These are phyloP conservation scores for Thamnidium elegans DNA, from an alignment of 192 early-diverging fungal species.

Conservation along the genomic window DNA sequence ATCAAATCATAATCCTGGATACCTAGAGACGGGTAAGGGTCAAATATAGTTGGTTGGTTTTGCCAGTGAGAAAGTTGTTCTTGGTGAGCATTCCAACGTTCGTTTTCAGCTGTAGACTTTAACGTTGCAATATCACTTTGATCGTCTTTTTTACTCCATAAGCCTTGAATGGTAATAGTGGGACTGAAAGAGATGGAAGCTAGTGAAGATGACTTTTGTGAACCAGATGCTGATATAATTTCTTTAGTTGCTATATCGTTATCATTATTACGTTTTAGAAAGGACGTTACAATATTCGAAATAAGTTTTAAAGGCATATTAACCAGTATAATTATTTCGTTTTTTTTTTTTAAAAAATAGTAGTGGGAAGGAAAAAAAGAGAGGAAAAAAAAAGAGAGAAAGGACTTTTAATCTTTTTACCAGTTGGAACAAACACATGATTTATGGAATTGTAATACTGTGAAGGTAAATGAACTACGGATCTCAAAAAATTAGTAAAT, in stretches of 20 bases:
- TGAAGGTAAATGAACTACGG: too few species aligned
- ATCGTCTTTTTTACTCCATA: slow-evolving; percentile 15
- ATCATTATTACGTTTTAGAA: slow-evolving; percentile 9
- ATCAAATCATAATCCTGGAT: slow-evolving; percentile 44
- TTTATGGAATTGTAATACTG: too few species aligned
- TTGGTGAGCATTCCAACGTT: slow-evolving; percentile 14
- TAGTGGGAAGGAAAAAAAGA: neutral
- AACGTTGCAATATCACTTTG: neutral
- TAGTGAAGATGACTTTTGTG: neutral
- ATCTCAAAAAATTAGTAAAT: too few species aligned
- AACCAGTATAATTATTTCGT: neutral
- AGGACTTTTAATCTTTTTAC: neutral
- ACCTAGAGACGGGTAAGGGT: slow-evolving; percentile 18
- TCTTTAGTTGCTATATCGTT: neutral
- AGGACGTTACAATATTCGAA: slow-evolving; percentile 10
- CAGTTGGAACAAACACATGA: too few species aligned
- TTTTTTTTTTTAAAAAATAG: slow-evolving; percentile 9
- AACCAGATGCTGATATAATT: slow-evolving; percentile 5
- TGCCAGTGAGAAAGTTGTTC: slow-evolving; percentile 25
- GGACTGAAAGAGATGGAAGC: slow-evolving; percentile 12
- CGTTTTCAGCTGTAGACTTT: slow-evolving; percentile 5
- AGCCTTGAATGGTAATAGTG: neutral
- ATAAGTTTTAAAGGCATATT: slow-evolving; percentile 19
- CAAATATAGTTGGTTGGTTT: slow-evolving; percentile 23
- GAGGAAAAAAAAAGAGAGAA: neutral